Percentiles rank a stretch among this genome's conserved stretches.
These are phyloP conservation scores for Skeletonema potamos DNA, from an alignment of 108 stramenopile species.

Conservation along the genomic window DNA sequence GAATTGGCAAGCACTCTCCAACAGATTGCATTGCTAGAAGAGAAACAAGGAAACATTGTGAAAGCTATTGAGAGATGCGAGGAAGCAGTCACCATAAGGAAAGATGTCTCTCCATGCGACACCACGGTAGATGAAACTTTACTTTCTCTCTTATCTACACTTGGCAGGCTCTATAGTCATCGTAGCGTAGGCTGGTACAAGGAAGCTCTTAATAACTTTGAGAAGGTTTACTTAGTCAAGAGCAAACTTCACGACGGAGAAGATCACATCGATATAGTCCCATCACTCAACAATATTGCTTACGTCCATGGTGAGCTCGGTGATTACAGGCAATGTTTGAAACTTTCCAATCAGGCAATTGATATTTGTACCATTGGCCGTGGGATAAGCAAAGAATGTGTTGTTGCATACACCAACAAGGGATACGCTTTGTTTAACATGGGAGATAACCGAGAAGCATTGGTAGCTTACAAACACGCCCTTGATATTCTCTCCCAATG, in stretches of 20 bases:
- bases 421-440: constrained; percentile 33
- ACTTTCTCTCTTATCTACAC: constrained; percentile 29
- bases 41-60: constrained; percentile 27
- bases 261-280: constrained; percentile 44
- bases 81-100: constrained; percentile 29
- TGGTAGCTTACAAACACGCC: constrained; percentile 21
- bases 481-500: constrained; percentile 22
- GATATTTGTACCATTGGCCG: constrained; percentile 35
- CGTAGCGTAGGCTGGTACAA: constrained; percentile 30
- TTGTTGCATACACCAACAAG: constrained; percentile 31
- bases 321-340: constrained; percentile 31
- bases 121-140: constrained; percentile 20
- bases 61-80: constrained; percentile 36
- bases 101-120: constrained; percentile 16
- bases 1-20: constrained; percentile 34
- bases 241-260: constrained; percentile 35
- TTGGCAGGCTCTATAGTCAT: constrained; percentile 38
- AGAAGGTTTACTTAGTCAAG: background rate
- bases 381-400: constrained; percentile 29
- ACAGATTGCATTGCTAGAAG: constrained; percentile 30
- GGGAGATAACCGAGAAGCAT: constrained; percentile 14
- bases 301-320: constrained; percentile 26
- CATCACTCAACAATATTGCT: constrained; percentile 45
- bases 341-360: constrained; percentile 31
- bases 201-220: constrained; percentile 20